Base-by-base conservation (phyloP, 352 stramenopile genomes). In the Phytophthora parvispora region DNA sequence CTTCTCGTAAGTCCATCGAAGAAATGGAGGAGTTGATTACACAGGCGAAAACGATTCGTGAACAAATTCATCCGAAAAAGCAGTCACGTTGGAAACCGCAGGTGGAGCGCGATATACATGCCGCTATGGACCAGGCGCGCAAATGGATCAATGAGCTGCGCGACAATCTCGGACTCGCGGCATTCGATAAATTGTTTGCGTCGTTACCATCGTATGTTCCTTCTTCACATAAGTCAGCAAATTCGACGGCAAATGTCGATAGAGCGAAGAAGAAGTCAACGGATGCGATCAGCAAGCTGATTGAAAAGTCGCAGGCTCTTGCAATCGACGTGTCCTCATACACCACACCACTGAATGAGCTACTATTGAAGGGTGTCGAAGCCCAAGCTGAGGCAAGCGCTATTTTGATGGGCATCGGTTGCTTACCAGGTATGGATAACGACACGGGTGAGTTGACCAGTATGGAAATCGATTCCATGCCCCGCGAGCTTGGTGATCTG, bases 61-160 rank as follows among this genome's bases (percentile, higher is more conserved):
- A 88, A 31, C 78, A 77, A 1, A 77, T 97, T 12, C 78, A 93
- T 57, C 67, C 85, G 2, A 92, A 93, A 60, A 94, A 91, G 29
- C 89, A 93, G 50, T 86, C 86, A 24, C 72, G 86, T 10, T 97
- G 90, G 90, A 94, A 96, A 36, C 90, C 90, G 13, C 85, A 93
- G 38, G 76, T 95, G 53, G 90, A 97, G 59, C 80, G 84, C 29
- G 85, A 94, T 52, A 95, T 97, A 28, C 75, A 91, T 32, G 73
- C 81, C 6, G 80, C 81, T 15, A 80, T 96, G 70, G 84, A 93
- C 24, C 79, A 78, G 47, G 77, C 87, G 5, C 83, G 83, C 6
- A 80, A 89, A 52, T 97, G 90, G 90, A 78, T 95, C 5, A 81
- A 87, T 49, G 86, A 95, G 54, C 73, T 93, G 24, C 84, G 86